Evolutionary conservation across 78 protist species (phyloP).

Genomic region (Monosiga brevicollis): DNA sequence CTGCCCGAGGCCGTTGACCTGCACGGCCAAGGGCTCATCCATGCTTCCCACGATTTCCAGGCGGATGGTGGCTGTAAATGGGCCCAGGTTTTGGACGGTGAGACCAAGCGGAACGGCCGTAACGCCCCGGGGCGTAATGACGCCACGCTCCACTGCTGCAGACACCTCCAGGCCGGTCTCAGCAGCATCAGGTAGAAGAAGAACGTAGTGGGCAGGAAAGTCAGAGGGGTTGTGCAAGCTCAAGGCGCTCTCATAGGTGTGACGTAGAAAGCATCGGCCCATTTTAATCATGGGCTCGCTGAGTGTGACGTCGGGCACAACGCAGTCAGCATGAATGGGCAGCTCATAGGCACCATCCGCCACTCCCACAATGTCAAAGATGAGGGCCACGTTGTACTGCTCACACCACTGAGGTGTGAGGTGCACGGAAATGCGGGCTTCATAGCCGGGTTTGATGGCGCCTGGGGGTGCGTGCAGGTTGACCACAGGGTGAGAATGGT

Average conservation of each 20-base stretch:
- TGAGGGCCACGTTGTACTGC: background rate
- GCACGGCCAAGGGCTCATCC: background rate
- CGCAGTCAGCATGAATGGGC: conserved; percentile 10
- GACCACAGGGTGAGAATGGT: too few relatives aligned
- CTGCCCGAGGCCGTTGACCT: background rate
- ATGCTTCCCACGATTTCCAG: conserved; percentile 17
- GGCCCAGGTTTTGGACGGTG: conserved; percentile 19
- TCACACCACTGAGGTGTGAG: conserved; percentile 27
- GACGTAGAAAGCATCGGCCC: conserved; percentile 35
- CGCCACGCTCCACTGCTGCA: background rate
- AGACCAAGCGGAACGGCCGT: background rate
- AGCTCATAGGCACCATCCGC: conserved; percentile 41
- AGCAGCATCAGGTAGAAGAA: conserved; percentile 5
- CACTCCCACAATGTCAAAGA: conserved; percentile 44
- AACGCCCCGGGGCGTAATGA: background rate
- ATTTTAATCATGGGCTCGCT: conserved; percentile 12
- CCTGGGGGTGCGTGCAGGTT: too few relatives aligned
- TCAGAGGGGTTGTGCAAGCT: conserved; percentile 28
- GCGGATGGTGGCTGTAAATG: conserved; percentile 10
- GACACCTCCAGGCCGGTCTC: background rate
- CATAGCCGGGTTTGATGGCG: too few relatives aligned
- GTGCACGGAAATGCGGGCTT: conserved; percentile 24
- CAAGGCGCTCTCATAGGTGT: conserved; percentile 30
- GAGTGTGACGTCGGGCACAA: conserved; percentile 35
- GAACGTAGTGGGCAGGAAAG: conserved; percentile 51